These are phyloP conservation scores for Handroanthus guayacan DNA, from an alignment of 257 asterid species.

Conservation along the genomic window DNA sequence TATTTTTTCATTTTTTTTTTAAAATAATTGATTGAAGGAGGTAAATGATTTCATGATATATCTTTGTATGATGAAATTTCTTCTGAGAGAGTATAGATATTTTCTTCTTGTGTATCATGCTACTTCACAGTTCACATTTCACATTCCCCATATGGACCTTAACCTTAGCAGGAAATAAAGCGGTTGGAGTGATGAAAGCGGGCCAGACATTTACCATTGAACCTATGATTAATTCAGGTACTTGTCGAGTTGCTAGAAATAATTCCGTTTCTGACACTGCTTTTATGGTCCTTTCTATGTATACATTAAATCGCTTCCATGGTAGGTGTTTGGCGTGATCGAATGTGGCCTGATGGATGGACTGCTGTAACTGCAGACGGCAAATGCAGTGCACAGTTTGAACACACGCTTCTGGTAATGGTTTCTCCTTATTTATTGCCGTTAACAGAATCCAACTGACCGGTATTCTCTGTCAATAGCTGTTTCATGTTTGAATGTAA, in stretches of 20 bases:
- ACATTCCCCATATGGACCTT: constrained; percentile 46
- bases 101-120: neutral
- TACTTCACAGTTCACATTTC: constrained; percentile 3
- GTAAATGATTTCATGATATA: neutral
- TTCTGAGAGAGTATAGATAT: constrained; percentile 13
- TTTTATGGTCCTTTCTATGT: neutral
- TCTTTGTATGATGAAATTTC: neutral
- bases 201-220: constrained; percentile 97
- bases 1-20: neutral
- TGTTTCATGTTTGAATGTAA: too few species aligned
- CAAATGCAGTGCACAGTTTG: constrained; percentile 95
- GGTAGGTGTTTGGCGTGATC: constrained; percentile 92
- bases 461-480: neutral
- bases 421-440: neutral
- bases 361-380: constrained; percentile 95
- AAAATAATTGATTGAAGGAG: neutral
- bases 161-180: constrained; percentile 85
- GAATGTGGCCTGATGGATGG: constrained; percentile 99
- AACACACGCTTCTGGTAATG: constrained; percentile 88
- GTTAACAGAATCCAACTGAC: too few species aligned
- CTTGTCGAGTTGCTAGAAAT: neutral
- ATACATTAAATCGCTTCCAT: constrained; percentile 20
- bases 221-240: constrained; percentile 96
- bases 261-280: neutral
- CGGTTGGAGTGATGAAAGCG: constrained; percentile 96